Evolutionary conservation across 768 basidiomycete genomes (phyloP), one percentile per base, ranked within the genome.

Genomic region (Mycena floridula): DNA sequence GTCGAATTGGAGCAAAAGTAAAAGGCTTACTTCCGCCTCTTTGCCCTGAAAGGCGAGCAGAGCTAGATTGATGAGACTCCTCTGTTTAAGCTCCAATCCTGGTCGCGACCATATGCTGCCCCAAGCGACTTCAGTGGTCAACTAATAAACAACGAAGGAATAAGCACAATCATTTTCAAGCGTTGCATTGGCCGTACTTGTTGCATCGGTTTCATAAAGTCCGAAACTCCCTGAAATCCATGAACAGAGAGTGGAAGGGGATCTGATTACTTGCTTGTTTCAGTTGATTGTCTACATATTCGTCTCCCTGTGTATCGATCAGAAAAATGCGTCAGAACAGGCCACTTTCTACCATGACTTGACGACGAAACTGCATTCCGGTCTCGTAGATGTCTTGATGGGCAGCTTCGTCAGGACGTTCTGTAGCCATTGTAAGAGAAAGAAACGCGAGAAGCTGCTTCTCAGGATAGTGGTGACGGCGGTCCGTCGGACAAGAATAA

Each of bases 151-250:
- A 12, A 22, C 6, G 3, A 35, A 12, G 42, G 28, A 44, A n/a
- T 39, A 21, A 42, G 37, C 27, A n/a, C 25, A 11, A 44, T 25
- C 21, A 25, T n/a, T 12, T 7, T 6, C n/a, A 3, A 4, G 39
- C 21, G 12, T 24, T 13, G 30, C n/a, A n/a, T n/a, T n/a, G n/a
- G n/a, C n/a, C 45, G 22, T 25, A 64, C 63, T 57, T 71, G 65
- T 53, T 71, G 70, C 67, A 73, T 72, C 1, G 70, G 68, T 51
- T 57, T 64, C 72, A 72, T 70, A 45, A 73, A 72, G 8, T 70
- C 69, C 2, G 70, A 69, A 4, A 60, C 62, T 7, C 65, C 67
- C 60, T 68, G 40, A 13, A 13, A 4, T 23, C 6, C 20, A 5
- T 15, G 20, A 7, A 21, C 25, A 15, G 35, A 36, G 9, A 37